Conservation (phyloP, 2,329 filamentous ascomycete genomes). For the Stachybotrys echinatus region DNA sequence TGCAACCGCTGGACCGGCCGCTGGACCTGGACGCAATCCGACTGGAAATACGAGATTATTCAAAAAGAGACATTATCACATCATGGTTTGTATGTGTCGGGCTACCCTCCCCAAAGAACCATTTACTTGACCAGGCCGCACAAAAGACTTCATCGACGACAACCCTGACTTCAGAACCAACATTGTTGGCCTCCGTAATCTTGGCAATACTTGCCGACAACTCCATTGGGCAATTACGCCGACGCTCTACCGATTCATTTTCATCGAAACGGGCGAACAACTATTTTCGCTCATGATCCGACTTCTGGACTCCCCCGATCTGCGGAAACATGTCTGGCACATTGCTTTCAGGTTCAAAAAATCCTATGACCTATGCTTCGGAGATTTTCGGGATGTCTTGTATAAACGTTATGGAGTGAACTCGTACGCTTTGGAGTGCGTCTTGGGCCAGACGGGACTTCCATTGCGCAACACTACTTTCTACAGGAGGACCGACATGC, state of each 20-base stretch:
- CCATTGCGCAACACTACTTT: too few species aligned
- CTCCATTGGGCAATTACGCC: neutral
- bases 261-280: neutral
- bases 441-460: too few species aligned
- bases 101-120: neutral
- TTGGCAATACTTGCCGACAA: neutral
- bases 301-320: neutral
- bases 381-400: neutral
- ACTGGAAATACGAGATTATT: too few species aligned
- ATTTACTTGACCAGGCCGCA: neutral
- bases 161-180: neutral
- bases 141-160: neutral
- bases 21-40: too few species aligned
- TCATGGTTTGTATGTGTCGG: too few species aligned
- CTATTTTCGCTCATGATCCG: neutral
- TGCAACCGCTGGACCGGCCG: neutral
- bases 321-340: neutral
- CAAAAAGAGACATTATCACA: too few species aligned
- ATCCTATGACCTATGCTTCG: too few species aligned
- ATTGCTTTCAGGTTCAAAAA: neutral
- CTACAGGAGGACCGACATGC: too few species aligned
- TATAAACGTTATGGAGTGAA: neutral
- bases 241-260: neutral
- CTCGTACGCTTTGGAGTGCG: too few species aligned
- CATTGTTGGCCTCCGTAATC: neutral